A percentile compares a stretch with the other conserved stretches of the same genome.
Evolutionary conservation across 306 rosid genomes (phyloP).

Genomic region (Quercus alba): DNA sequence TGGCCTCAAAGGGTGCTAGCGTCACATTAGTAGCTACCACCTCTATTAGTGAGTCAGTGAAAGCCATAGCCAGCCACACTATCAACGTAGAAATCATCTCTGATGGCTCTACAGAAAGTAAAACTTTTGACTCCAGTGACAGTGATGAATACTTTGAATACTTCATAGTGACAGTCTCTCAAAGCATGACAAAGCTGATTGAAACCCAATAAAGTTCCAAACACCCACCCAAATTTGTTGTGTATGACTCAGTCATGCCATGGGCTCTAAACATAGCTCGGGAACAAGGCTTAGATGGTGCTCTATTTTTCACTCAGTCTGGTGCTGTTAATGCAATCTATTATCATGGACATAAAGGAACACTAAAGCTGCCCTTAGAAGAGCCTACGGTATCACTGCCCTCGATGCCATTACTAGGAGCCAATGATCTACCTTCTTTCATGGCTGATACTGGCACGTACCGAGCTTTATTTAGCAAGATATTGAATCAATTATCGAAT

Average conservation of each 20-base stretch:
- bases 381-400: not conserved
- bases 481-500: constrained; percentile 3
- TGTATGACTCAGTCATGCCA: constrained; percentile 27
- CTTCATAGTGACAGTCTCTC: not conserved
- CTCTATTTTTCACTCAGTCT: constrained; percentile 25
- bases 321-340: constrained; percentile 4
- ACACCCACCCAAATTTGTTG: not conserved
- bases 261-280: constrained; percentile 29
- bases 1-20: constrained; percentile 14
- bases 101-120: constrained; percentile 16
- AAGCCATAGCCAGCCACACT: not conserved
- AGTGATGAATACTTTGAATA: not conserved
- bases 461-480: not conserved
- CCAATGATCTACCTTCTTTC: constrained; percentile 2
- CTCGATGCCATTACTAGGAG: constrained; percentile 4
- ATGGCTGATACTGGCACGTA: not conserved
- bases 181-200: not conserved
- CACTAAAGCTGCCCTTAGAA: constrained; percentile 1
- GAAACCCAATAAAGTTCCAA: not conserved
- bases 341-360: not conserved
- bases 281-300: constrained; percentile 19
- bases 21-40: constrained; percentile 18
- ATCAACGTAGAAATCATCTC: constrained; percentile 12
- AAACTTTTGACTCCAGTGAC: not conserved
- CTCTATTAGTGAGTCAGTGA: not conserved